phyloP scores from a whole-genome alignment of 768 basidiomycete genomes.

The Lentinula guzmanii region DNA sequence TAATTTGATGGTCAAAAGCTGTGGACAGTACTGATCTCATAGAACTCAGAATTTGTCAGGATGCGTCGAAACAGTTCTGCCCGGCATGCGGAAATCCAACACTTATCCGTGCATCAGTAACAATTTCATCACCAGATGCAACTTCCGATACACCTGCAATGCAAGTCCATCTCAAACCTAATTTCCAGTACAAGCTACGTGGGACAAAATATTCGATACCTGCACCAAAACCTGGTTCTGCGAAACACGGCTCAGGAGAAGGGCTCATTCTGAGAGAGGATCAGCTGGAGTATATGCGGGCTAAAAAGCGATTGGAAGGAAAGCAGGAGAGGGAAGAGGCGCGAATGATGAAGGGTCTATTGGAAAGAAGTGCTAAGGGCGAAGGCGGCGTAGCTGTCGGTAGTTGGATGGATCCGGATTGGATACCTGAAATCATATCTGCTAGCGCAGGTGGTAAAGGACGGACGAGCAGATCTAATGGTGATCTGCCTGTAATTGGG shows the following conservation, averaged over 20 bases:
- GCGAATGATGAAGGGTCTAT: conserved; percentile 59
- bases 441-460: conserved; percentile 69
- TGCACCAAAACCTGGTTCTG: conserved; percentile 79
- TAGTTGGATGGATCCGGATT: conserved; percentile 95
- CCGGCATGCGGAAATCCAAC: conserved; percentile 95
- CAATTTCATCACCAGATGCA: conserved; percentile 63
- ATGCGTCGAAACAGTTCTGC: conserved; percentile 91
- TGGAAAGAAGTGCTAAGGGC: conserved; percentile 39
- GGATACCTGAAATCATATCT: conserved; percentile 77
- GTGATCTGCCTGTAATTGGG: conserved; percentile 78
- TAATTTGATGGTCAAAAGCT: conserved; percentile 11
- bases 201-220: conserved; percentile 94
- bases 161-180: conserved; percentile 90
- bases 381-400: conserved; percentile 51
- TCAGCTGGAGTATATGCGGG: conserved; percentile 81
- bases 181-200: conserved; percentile 90
- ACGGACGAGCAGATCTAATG: conserved; percentile 45
- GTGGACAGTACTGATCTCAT: neutral
- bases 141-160: conserved; percentile 58
- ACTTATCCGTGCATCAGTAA: conserved; percentile 86
- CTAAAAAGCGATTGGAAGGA: conserved; percentile 70
- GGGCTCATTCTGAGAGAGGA: conserved; percentile 91
- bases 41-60: conserved; percentile 80
- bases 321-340: conserved; percentile 75
- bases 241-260: conserved; percentile 77